Percentiles rank a stretch among this genome's conserved stretches.
phyloP scores from a whole-genome alignment of 2,329 filamentous ascomycete species.

The Lachnellula cervina region DNA sequence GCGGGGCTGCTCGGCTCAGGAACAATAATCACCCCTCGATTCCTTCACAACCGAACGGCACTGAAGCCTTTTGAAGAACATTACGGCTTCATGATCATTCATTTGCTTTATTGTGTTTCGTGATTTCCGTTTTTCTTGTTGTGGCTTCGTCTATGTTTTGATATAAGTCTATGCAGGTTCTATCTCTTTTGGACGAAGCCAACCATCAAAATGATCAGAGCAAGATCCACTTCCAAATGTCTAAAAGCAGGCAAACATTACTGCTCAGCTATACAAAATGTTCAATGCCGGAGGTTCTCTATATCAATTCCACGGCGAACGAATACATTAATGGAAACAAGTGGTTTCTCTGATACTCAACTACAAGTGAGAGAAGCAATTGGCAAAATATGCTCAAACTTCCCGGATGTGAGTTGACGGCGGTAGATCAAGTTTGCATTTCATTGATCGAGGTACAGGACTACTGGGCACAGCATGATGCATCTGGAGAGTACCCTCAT shows the following conservation, averaged over 20 bases:
- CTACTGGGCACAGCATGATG: constrained; percentile 73
- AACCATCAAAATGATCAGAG: background rate
- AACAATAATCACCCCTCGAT: constrained; percentile 7
- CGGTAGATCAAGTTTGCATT: background rate
- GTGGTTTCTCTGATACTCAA: constrained; percentile 68
- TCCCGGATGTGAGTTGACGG: constrained; percentile 50
- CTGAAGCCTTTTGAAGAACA: background rate
- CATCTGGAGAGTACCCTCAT: constrained; percentile 63
- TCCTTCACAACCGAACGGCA: no score
- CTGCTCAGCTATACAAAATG: background rate
- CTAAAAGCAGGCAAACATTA: background rate
- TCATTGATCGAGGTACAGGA: constrained; percentile 30
- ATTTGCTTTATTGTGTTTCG: constrained; percentile 5
- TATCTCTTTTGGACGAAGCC: background rate
- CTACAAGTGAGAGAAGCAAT: constrained; percentile 68
- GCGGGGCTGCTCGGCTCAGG: constrained; percentile 14
- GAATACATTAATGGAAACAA: constrained; percentile 60
- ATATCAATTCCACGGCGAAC: constrained; percentile 11
- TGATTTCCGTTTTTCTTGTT: background rate
- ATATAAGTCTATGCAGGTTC: background rate
- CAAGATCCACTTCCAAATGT: constrained; percentile 6
- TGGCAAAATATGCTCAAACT: constrained; percentile 61
- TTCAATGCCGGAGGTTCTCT: constrained; percentile 17
- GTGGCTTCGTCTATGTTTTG: background rate
- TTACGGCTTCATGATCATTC: background rate